Percentiles rank a stretch among this genome's conserved stretches.
phyloP scores from a whole-genome alignment of 257 asterid genomes.

The Nicotiana sylvestris region DNA sequence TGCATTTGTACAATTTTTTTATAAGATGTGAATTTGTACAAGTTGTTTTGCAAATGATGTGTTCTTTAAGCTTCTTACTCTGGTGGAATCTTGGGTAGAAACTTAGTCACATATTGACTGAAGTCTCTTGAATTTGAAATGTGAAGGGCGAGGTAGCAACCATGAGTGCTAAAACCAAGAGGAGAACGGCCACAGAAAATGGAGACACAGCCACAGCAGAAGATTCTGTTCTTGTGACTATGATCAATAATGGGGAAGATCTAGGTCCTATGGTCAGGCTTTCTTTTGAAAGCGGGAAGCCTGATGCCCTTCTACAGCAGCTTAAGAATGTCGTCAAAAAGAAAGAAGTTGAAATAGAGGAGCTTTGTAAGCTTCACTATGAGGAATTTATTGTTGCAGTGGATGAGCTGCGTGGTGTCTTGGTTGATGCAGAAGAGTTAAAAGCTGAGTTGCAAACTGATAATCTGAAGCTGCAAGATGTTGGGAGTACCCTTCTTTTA shows the following conservation, averaged over 20 bases:
- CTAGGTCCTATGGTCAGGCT: constrained; percentile 88
- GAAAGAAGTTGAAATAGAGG: constrained; percentile 91
- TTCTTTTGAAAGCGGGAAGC: constrained; percentile 72
- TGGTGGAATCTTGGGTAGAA: neutral
- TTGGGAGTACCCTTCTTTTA: constrained; percentile 62
- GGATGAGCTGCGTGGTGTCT: constrained; percentile 90
- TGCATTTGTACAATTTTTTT: neutral
- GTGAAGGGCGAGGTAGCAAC: constrained; percentile 14
- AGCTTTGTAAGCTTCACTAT: constrained; percentile 88
- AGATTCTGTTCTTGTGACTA: constrained; percentile 78
- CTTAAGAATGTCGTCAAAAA: constrained; percentile 65
- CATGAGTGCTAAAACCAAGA: constrained; percentile 62
- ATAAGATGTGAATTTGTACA: neutral
- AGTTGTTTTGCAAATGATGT: neutral
- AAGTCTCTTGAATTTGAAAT: neutral
- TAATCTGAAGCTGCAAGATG: constrained; percentile 74
- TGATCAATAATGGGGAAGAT: constrained; percentile 83
- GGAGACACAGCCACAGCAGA: constrained; percentile 55
- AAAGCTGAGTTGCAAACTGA: constrained; percentile 79
- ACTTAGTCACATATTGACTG: neutral
- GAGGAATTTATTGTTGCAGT: constrained; percentile 90
- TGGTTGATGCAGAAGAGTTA: constrained; percentile 91
- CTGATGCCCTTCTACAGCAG: constrained; percentile 75
- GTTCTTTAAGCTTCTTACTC: neutral
- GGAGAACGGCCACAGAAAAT: constrained; percentile 57